Evolutionary conservation across 116 monocot genomes (phyloP).

Genomic region (Posidonia oceanica): DNA sequence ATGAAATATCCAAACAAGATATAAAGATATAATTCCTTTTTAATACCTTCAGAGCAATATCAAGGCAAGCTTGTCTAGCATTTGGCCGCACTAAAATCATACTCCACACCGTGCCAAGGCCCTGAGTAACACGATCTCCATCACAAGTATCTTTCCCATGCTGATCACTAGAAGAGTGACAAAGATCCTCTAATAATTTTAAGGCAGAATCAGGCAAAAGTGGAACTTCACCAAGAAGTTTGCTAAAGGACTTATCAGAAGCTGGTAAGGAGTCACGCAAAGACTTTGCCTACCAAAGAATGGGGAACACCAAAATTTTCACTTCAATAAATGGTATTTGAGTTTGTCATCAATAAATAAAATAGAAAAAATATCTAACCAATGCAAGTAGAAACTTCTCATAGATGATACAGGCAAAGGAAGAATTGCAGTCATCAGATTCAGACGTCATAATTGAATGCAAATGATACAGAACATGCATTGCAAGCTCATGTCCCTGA

Average conservation of each 20-base stretch:
- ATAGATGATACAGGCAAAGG: conserved; percentile 34
- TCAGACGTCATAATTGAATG: conserved; percentile 39
- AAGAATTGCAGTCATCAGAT: conserved; percentile 18
- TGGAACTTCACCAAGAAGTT: conserved; percentile 82
- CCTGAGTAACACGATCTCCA: conserved; percentile 85
- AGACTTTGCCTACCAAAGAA: conserved; percentile 53
- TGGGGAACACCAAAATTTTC: conserved; percentile 3
- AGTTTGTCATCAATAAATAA: neutral
- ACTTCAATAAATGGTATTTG: neutral
- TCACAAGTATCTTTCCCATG: conserved; percentile 48
- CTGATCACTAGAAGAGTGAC: conserved; percentile 32
- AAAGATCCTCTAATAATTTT: conserved; percentile 75
- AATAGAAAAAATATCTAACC: conserved; percentile 34
- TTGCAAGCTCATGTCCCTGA: conserved; percentile 93
- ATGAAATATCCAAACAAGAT: too few relatives aligned
- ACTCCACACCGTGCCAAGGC: conserved; percentile 85
- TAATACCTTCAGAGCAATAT: conserved; percentile 77
- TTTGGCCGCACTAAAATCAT: conserved; percentile 67
- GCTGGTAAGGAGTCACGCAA: conserved; percentile 71
- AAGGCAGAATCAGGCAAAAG: conserved; percentile 59
- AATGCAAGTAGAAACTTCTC: conserved; percentile 76
- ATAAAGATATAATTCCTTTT: too few relatives aligned
- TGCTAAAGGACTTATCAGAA: conserved; percentile 89
- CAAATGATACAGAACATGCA: conserved; percentile 73
- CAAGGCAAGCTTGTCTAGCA: conserved; percentile 51